Conservation (phyloP, 139 green algal genomes). For the Spirogloea muscicola region DNA sequence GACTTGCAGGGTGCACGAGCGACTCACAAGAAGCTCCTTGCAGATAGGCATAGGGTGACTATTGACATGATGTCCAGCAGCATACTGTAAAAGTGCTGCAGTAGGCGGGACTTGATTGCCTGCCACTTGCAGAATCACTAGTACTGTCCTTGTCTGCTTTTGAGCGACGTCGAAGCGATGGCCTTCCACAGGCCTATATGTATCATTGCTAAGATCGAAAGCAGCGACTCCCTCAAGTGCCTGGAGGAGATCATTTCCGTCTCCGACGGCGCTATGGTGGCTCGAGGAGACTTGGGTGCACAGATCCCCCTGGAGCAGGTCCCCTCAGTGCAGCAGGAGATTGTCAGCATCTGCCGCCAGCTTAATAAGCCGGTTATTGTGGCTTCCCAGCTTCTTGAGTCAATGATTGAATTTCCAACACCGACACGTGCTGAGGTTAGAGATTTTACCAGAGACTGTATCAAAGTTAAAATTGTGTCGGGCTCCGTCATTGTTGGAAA, state of each 20-base stretch:
- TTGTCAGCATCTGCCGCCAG: constrained; percentile 68
- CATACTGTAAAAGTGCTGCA: too few species aligned
- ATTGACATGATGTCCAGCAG: too few species aligned
- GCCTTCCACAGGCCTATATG: constrained; percentile 75
- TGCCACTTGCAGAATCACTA: too few species aligned
- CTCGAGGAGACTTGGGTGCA: constrained; percentile 95
- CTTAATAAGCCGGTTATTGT: constrained; percentile 57
- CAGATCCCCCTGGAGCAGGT: constrained; percentile 96
- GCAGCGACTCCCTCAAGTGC: constrained; percentile 93
- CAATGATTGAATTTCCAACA: constrained; percentile 59
- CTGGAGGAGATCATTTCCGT: constrained; percentile 90
- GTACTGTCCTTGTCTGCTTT: too few species aligned
- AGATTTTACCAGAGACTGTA: background rate
- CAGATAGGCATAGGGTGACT: too few species aligned
- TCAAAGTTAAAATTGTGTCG: too few species aligned
- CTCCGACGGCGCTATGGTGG: constrained; percentile 85
- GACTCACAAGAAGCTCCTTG: too few species aligned
- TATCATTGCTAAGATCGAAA: constrained; percentile 97
- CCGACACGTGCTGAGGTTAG: constrained; percentile 71
- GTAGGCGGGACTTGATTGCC: too few species aligned
- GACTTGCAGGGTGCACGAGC: too few species aligned
- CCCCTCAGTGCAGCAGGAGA: constrained; percentile 72
- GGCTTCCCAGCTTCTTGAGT: constrained; percentile 64
- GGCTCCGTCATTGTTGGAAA: too few species aligned
- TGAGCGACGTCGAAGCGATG: too few species aligned